Evolutionary conservation across 1,139 yeast genomes (phyloP).

Genomic region (Starmera stellimalicola): DNA sequence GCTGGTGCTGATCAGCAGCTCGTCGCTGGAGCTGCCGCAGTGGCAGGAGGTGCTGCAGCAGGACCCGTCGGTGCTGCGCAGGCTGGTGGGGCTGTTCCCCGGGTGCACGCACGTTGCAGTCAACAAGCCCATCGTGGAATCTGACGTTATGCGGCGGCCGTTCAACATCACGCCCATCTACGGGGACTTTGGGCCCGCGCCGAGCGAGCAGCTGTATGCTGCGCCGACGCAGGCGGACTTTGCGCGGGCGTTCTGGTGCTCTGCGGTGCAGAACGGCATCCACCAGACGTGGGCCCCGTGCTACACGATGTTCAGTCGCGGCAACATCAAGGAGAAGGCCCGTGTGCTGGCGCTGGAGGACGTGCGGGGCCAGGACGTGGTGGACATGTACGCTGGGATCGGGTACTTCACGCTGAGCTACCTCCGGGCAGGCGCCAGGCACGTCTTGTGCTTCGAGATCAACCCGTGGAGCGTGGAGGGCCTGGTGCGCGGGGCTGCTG

Average conservation of each 20-base stretch:
- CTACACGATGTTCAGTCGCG: constrained; percentile 86
- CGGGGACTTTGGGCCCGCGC: constrained; percentile 56
- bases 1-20: constrained; percentile 42
- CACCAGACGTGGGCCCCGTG: constrained; percentile 77
- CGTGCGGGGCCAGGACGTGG: constrained; percentile 33
- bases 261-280: constrained; percentile 62
- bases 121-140: constrained; percentile 56
- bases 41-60: constrained; percentile 26
- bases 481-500: constrained; percentile 41
- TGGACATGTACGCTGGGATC: constrained; percentile 77
- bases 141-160: constrained; percentile 55
- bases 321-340: constrained; percentile 75
- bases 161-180: constrained; percentile 44
- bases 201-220: constrained; percentile 18
- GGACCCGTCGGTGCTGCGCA: constrained; percentile 1
- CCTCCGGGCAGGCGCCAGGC: constrained; percentile 40
- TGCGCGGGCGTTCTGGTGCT: constrained; percentile 60
- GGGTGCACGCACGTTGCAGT: constrained; percentile 55
- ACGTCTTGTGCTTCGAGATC: constrained; percentile 70
- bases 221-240: constrained; percentile 38
- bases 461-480: constrained; percentile 85
- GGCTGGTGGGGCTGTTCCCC: constrained; percentile 8
- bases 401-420: constrained; percentile 79
- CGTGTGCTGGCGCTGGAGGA: constrained; percentile 38
- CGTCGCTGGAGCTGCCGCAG: constrained; percentile 27